Evolutionary conservation across 345 rosid genomes (phyloP).

Genomic region (Turritis glabra): DNA sequence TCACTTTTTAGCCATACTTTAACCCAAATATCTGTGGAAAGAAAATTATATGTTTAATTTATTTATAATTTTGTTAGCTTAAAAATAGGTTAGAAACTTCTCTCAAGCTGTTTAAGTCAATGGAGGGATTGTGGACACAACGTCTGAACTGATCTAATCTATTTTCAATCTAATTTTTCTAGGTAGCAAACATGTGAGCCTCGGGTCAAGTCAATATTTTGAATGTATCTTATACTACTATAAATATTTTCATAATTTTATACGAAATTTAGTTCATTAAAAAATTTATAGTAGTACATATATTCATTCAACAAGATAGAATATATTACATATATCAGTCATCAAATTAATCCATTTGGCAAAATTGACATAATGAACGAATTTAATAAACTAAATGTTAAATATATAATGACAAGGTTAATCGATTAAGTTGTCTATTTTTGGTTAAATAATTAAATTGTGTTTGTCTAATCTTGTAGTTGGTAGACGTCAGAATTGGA

Average conservation of each 20-base stretch:
- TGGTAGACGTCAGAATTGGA: background rate
- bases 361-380: too few species aligned
- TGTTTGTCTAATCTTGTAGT: too few species aligned
- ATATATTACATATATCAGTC: too few species aligned
- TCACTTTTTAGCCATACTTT: background rate
- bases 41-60: background rate
- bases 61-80: background rate
- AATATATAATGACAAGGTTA: too few species aligned
- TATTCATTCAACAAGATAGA: too few species aligned
- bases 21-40: background rate
- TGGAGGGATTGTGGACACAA: background rate
- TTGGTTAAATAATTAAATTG: too few species aligned
- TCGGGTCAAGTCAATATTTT: conserved; percentile 17
- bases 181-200: background rate
- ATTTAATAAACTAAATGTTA: too few species aligned
- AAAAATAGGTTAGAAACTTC: background rate
- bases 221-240: background rate
- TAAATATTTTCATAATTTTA: too few species aligned
- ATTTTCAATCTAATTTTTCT: background rate
- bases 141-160: conserved; percentile 6
- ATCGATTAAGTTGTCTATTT: too few species aligned
- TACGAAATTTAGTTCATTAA: too few species aligned
- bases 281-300: too few species aligned
- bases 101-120: conserved; percentile 1
- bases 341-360: too few species aligned